These are phyloP conservation scores for Durio zibethinus DNA, from an alignment of 345 rosid genomes.

Conservation along the genomic window DNA sequence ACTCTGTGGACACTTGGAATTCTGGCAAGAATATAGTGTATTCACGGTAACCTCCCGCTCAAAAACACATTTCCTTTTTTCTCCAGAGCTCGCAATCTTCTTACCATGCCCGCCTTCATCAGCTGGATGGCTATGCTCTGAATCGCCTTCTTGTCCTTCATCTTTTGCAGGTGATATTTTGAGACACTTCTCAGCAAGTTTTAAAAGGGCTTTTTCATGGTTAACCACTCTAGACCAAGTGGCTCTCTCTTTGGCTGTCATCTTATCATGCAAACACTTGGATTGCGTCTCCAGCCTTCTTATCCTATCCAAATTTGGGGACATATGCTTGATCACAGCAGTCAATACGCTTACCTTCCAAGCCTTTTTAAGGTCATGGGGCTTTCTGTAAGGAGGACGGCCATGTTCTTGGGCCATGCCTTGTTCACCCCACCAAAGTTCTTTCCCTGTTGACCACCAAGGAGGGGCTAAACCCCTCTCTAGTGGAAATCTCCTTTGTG, in stretches of 20 bases:
- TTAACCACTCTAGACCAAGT: conserved; percentile 57
- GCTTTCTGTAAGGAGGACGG: conserved; percentile 62
- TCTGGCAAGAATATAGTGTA: neutral
- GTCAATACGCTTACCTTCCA: conserved; percentile 70
- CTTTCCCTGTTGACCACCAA: conserved; percentile 67
- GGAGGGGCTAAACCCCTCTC: conserved; percentile 65
- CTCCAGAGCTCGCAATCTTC: neutral
- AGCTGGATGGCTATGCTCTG: neutral
- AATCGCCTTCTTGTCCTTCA: neutral
- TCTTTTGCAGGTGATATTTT: conserved; percentile 25
- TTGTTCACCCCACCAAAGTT: conserved; percentile 67
- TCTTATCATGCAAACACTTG: conserved; percentile 67
- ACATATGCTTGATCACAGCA: conserved; percentile 67
- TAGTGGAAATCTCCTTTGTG: conserved; percentile 56
- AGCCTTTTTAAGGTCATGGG: conserved; percentile 64
- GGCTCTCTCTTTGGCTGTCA: conserved; percentile 56
- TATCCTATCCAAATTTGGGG: conserved; percentile 38
- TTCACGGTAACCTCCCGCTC: neutral
- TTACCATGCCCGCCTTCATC: neutral
- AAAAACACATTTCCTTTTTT: conserved; percentile 2
- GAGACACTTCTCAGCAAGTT: conserved; percentile 30
- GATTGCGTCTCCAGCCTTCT: conserved; percentile 55
- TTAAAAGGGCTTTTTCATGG: conserved; percentile 48
- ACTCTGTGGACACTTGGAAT: neutral
- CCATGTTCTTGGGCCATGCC: conserved; percentile 44